A percentile compares a stretch with the other conserved stretches of the same genome.
Evolutionary conservation across 805 yeast genomes (phyloP).

Genomic region (Yarrowia sp.): DNA sequence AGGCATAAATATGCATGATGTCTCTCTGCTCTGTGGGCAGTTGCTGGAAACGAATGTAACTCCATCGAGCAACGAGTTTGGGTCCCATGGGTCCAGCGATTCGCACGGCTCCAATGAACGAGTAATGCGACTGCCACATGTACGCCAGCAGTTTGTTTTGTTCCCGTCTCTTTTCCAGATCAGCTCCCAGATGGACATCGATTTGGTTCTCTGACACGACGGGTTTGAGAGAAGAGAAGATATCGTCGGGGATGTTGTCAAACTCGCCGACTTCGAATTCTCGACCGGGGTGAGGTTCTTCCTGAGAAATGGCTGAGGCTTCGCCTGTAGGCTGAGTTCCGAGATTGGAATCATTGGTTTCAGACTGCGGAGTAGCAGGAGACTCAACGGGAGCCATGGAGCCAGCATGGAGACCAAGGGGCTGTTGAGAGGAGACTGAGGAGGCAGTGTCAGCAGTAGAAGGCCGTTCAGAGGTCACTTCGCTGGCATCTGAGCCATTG

Average conservation of each 20-base stretch:
- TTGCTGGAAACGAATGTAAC: slow-evolving; percentile 76
- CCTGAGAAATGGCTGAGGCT: slow-evolving; percentile 1
- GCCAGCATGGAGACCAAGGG: not conserved
- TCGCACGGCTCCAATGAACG: slow-evolving; percentile 84
- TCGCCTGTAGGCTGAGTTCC: slow-evolving; percentile 12
- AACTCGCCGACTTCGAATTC: slow-evolving; percentile 18
- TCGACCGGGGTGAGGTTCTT: slow-evolving; percentile 13
- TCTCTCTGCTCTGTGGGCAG: slow-evolving; percentile 56
- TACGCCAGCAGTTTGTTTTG: slow-evolving; percentile 63
- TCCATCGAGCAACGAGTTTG: slow-evolving; percentile 86
- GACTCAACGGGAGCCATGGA: not conserved
- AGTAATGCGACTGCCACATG: slow-evolving; percentile 83
- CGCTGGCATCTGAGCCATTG: not conserved
- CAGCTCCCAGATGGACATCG: slow-evolving; percentile 53
- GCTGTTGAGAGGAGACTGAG: not conserved
- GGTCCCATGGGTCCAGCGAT: slow-evolving; percentile 84
- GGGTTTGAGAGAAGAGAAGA: slow-evolving; percentile 30
- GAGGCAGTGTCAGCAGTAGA: not conserved
- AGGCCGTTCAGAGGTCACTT: not conserved
- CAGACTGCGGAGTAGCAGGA: not conserved
- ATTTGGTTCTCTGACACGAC: slow-evolving; percentile 49
- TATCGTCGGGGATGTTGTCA: slow-evolving; percentile 39
- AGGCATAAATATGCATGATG: slow-evolving; percentile 77
- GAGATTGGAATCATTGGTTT: not conserved
- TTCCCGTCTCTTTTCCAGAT: slow-evolving; percentile 44